A percentile compares a stretch with the other conserved stretches of the same genome.
Conservation (phyloP, 2,329 filamentous ascomycete species). For the Fusarium tricinctum region DNA sequence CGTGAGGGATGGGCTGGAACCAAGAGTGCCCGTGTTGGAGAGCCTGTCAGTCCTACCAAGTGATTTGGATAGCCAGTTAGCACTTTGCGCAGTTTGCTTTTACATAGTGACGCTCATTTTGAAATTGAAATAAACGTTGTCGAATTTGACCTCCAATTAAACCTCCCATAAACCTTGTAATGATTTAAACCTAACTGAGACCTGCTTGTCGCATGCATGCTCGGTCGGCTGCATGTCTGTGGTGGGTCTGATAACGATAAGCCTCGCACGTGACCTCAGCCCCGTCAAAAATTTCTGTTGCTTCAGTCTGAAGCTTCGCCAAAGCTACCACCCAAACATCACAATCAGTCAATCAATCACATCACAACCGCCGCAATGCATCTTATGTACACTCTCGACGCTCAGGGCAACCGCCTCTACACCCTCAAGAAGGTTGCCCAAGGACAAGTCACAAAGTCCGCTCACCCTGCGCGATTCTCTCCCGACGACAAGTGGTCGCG, state of each 20-base stretch:
- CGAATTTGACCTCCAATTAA: too few species aligned
- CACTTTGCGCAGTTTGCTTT: neutral
- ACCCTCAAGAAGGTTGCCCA: slow-evolving; percentile 91
- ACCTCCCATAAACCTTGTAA: too few species aligned
- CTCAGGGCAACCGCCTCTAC: slow-evolving; percentile 88
- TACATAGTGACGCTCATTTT: neutral
- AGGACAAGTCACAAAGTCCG: slow-evolving; percentile 92
- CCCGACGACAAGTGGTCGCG: slow-evolving; percentile 99
- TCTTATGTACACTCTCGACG: slow-evolving; percentile 86
- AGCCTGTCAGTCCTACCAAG: slow-evolving; percentile 55
- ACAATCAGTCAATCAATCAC: slow-evolving; percentile 7
- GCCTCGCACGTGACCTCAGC: slow-evolving; percentile 42
- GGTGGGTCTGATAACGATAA: slow-evolving; percentile 37
- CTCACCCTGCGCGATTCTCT: slow-evolving; percentile 95
- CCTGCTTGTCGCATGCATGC: neutral
- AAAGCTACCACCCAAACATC: slow-evolving; percentile 17
- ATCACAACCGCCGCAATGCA: slow-evolving; percentile 61
- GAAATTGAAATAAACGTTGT: too few species aligned
- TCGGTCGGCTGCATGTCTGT: neutral
- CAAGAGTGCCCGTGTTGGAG: slow-evolving; percentile 67
- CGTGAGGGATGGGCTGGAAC: slow-evolving; percentile 80
- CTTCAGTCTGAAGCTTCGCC: slow-evolving; percentile 27
- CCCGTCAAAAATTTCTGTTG: slow-evolving; percentile 37
- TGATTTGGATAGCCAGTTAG: slow-evolving; percentile 27
- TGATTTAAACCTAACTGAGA: too few species aligned